Evolutionary conservation across 2,329 filamentous ascomycete species (phyloP).

Genomic region (Curvularia hawaiiensis): DNA sequence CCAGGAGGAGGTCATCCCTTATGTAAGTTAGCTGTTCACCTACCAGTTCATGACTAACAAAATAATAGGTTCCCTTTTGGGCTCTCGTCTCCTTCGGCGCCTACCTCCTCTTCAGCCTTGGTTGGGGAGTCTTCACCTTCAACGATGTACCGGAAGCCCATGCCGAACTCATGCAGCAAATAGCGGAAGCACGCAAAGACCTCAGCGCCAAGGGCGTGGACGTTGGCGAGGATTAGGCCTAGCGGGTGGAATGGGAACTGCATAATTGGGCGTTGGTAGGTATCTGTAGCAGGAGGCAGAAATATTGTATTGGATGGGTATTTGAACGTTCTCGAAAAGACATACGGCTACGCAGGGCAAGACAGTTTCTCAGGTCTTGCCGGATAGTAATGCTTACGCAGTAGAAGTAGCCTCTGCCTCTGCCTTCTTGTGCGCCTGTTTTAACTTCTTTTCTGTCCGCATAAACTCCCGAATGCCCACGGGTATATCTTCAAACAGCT

Average conservation of each 20-base stretch:
- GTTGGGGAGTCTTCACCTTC: conserved; percentile 92
- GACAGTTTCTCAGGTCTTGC: background rate
- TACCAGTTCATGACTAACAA: conserved; percentile 10
- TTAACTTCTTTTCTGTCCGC: conserved; percentile 91
- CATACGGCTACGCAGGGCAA: background rate
- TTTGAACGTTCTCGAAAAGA: conserved; percentile 13
- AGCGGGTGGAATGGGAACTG: conserved; percentile 2
- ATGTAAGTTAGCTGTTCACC: conserved; percentile 66
- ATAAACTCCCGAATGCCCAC: conserved; percentile 97
- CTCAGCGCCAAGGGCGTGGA: conserved; percentile 76
- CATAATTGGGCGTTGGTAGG: conserved; percentile 9
- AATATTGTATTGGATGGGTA: conserved; percentile 16
- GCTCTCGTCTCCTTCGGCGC: conserved; percentile 87
- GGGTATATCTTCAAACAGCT: conserved; percentile 79
- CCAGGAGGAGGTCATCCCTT: conserved; percentile 84
- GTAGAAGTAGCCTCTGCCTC: conserved; percentile 55
- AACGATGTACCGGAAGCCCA: conserved; percentile 94
- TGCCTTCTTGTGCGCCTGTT: conserved; percentile 70
- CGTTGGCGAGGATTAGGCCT: conserved; percentile 64
- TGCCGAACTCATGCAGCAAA: conserved; percentile 85
- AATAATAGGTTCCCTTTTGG: conserved; percentile 84
- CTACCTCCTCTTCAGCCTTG: conserved; percentile 89
- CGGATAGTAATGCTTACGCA: conserved; percentile 4
- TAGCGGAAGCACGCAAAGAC: conserved; percentile 75
- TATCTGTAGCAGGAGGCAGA: background rate